A percentile compares a stretch with the other conserved stretches of the same genome.
Conservation (phyloP, 2,329 filamentous ascomycete species). For the Exophiala sideris region DNA sequence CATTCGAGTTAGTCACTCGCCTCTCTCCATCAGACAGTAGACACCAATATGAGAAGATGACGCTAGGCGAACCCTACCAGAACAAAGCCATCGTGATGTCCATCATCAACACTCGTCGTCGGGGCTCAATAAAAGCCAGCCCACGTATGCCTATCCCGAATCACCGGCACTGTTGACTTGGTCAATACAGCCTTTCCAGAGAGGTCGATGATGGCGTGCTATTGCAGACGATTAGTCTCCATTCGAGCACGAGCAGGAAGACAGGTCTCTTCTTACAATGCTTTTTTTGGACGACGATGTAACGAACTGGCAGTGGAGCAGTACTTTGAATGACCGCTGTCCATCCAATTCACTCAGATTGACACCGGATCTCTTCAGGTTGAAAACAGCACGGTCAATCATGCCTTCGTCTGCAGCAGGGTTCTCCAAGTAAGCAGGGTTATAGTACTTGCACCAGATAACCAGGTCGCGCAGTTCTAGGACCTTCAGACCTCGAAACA, state of each 20-base stretch:
- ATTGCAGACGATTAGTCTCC: neutral
- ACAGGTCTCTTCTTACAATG: slow-evolving; percentile 9
- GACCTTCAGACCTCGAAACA: slow-evolving; percentile 5
- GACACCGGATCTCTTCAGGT: slow-evolving; percentile 10
- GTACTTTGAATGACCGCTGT: slow-evolving; percentile 9
- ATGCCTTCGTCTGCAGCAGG: slow-evolving; percentile 17
- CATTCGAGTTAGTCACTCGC: too few species aligned
- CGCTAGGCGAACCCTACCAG: too few species aligned
- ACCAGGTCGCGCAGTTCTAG: slow-evolving; percentile 17
- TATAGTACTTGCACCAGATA: slow-evolving; percentile 21
- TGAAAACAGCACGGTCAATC: slow-evolving; percentile 20
- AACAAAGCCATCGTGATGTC: neutral
- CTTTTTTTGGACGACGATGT: slow-evolving; percentile 14
- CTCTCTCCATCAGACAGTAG: too few species aligned
- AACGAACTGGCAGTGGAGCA: slow-evolving; percentile 18
- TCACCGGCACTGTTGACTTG: slow-evolving; percentile 9
- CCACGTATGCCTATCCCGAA: slow-evolving; percentile 18
- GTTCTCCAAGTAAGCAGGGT: slow-evolving; percentile 11
- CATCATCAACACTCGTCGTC: neutral
- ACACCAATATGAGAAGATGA: too few species aligned
- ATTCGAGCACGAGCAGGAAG: neutral
- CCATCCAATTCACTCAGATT: slow-evolving; percentile 2
- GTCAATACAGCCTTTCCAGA: slow-evolving; percentile 7
- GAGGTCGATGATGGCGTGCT: slow-evolving; percentile 20
- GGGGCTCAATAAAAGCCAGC: slow-evolving; percentile 18